These are phyloP conservation scores for Sporothrix brunneoviolacea DNA, from an alignment of 2,329 filamentous ascomycete genomes.

Conservation along the genomic window DNA sequence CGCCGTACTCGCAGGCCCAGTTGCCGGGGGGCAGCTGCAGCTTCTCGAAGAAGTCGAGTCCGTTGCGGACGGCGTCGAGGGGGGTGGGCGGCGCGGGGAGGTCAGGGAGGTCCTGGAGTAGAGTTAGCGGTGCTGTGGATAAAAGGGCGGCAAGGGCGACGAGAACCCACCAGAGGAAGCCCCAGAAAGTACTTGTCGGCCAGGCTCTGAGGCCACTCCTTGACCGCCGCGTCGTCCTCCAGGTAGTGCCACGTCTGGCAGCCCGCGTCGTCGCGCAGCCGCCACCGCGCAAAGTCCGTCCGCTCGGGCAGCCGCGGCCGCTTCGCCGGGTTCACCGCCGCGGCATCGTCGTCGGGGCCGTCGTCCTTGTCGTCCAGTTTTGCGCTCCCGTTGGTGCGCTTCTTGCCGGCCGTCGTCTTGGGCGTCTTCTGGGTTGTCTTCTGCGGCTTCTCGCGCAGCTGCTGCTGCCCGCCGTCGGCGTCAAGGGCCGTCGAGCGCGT, in stretches of 20 bases:
- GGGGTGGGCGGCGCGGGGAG: conserved; percentile 66
- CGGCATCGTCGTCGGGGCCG: conserved; percentile 22
- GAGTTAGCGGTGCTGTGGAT: too few relatives aligned
- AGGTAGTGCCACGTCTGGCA: conserved; percentile 94
- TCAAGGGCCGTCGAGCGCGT: conserved; percentile 26
- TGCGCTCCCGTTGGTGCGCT: conserved; percentile 33
- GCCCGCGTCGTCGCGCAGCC: conserved; percentile 73
- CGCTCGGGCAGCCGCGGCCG: conserved; percentile 29
- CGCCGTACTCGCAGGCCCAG: conserved; percentile 97
- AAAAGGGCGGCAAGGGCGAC: too few relatives aligned
- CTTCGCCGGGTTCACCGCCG: neutral
- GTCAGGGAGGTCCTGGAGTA: conserved; percentile 60
- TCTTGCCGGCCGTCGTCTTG: conserved; percentile 29
- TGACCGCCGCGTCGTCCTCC: conserved; percentile 59
- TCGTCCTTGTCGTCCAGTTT: neutral
- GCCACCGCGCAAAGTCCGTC: conserved; percentile 80
- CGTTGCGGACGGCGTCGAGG: conserved; percentile 73
- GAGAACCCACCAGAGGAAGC: conserved; percentile 60
- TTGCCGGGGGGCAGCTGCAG: conserved; percentile 84
- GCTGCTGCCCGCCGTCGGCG: conserved; percentile 12
- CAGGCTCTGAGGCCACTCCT: conserved; percentile 75
- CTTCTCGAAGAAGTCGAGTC: conserved; percentile 79
- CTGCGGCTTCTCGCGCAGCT: neutral
- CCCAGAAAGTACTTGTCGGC: conserved; percentile 90
- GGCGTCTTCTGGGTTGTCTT: too few relatives aligned